phyloP scores from a whole-genome alignment of 345 rosid genomes.

The Nephelium lappaceum region DNA sequence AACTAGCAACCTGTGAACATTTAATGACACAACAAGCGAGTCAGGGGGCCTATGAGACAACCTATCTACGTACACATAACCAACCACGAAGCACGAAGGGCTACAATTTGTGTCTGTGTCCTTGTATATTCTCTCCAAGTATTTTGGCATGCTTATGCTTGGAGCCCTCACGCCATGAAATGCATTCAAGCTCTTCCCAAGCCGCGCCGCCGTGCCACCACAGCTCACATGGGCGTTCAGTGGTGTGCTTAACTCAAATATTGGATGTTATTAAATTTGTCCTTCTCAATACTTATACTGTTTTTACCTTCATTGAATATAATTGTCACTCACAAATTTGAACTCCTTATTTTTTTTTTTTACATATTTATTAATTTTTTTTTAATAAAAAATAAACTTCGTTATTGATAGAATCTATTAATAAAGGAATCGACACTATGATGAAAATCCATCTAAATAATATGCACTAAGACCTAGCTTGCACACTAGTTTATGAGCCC shows the following conservation, averaged over 20 bases:
- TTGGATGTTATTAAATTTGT: no score
- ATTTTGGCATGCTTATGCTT: conserved; percentile 67
- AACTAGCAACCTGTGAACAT: conserved; percentile 80
- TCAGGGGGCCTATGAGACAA: conserved; percentile 69
- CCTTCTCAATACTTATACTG: no score
- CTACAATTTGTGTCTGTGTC: conserved; percentile 83
- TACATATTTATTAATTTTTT: no score
- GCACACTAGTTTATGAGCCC: no score
- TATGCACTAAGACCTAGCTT: no score
- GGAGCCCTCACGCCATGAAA: conserved; percentile 86
- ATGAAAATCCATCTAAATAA: no score
- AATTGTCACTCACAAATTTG: no score
- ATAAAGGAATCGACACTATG: no score
- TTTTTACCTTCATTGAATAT: no score
- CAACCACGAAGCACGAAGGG: conserved; percentile 89
- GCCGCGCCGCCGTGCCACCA: background rate
- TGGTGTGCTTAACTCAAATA: conserved; percentile 20
- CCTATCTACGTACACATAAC: conserved; percentile 77
- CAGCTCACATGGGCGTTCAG: conserved; percentile 6
- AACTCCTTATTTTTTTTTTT: no score
- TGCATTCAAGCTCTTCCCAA: conserved; percentile 68
- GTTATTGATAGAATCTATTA: no score
- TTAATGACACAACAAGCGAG: conserved; percentile 70
- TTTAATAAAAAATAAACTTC: no score
- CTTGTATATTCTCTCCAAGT: conserved; percentile 85